phyloP scores from a whole-genome alignment of 805 yeast species.

The Starmerella khaoyaiensis region DNA sequence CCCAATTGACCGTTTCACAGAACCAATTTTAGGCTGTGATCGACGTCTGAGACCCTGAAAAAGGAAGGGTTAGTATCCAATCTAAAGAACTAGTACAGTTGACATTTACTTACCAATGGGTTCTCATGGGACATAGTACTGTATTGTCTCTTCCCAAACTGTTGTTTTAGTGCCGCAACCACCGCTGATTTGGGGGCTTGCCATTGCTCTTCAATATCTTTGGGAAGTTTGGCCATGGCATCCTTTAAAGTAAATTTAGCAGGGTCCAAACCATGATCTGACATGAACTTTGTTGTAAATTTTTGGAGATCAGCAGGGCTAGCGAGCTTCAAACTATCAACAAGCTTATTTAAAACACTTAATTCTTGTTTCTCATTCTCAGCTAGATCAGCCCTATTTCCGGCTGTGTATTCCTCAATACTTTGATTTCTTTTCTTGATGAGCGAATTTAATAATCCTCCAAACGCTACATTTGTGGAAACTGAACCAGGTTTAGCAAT shows the following conservation, averaged over 20 bases:
- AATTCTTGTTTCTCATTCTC: conserved; percentile 40
- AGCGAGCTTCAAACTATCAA: conserved; percentile 36
- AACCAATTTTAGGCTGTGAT: conserved; percentile 3
- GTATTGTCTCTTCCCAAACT: conserved; percentile 15
- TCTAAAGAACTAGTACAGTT: not conserved
- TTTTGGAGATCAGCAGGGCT: conserved; percentile 34
- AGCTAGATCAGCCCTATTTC: conserved; percentile 40
- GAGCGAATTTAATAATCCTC: conserved; percentile 34
- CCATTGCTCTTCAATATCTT: conserved; percentile 26
- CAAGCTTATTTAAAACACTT: conserved; percentile 32
- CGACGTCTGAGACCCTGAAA: conserved; percentile 34
- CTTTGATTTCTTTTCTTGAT: conserved; percentile 36
- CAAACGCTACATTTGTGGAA: conserved; percentile 23
- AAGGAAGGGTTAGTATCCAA: conserved; percentile 15
- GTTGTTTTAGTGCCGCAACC: conserved; percentile 20
- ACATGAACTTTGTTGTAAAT: conserved; percentile 21
- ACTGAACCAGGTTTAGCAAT: conserved; percentile 26
- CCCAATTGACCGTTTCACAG: conserved; percentile 30
- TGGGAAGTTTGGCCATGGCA: conserved; percentile 17
- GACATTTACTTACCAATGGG: conserved; percentile 37
- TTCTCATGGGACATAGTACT: conserved; percentile 33
- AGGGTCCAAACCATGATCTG: conserved; percentile 12
- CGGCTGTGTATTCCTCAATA: conserved; percentile 35
- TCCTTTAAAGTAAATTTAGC: conserved; percentile 13
- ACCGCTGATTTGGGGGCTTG: conserved; percentile 24